Evolutionary conservation across 306 rosid species (phyloP), one percentile per base, ranked within the genome.

Genomic region (Alnus glutinosa): DNA sequence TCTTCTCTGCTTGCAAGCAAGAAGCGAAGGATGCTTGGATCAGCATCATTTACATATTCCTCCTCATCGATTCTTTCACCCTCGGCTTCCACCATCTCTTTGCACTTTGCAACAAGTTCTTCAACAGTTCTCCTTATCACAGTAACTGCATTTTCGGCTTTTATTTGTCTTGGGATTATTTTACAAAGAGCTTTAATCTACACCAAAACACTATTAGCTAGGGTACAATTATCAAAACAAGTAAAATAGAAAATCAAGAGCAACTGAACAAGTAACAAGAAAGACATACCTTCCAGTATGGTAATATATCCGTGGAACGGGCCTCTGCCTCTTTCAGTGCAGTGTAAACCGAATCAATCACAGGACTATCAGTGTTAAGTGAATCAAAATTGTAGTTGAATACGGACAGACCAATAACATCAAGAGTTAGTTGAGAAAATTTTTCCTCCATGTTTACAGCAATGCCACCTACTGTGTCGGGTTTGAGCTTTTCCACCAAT

Each of bases 321-420:
- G 94, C 97, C 86, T 95, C 98, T 6, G 98, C 97, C 89, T 93
- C 97, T 86, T 95, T 95, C 85, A 95, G 77, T 80, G 98, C 92
- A 84, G 98, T 89, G 86, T 95, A 93, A 81, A 95, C 99, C 46
- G 97, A 97, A 50, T 87, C 97, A 75, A 93, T 95, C 70, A 95
- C 93, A 51, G 98, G 99, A 87, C 96, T 90, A 78, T 95, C 94
- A 0, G 93, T 1, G 64, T 63, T 85, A 9, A 91, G 97, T 1
- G 98, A 81, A 77, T 93, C 98, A 46, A 95, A 95, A 85, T 88
- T 90, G 87, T 86, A 95, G 91, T 95, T 93, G 92, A 95, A 95
- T 58, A 95, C 71, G 37, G 99, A 95, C 70, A 95, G 88, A 76
- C 99, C 97, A 13, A 95, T 93, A 79, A 92, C 97, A 84, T 95